Conservation (phyloP, 768 basidiomycete genomes). For the Psilocybe cyanescens region DNA sequence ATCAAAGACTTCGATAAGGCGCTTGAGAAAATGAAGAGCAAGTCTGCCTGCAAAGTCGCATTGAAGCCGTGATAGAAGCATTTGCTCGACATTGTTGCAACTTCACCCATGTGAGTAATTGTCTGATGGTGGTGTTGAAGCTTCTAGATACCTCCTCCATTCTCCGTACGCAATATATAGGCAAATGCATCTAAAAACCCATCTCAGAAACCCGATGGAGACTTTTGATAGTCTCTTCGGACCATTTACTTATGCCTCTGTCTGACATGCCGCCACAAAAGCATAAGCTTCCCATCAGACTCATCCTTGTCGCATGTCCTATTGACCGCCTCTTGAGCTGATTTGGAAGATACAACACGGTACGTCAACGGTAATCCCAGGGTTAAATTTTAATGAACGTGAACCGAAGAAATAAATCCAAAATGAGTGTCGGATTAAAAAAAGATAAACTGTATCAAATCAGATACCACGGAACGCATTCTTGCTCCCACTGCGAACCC, state of each 20-base stretch:
- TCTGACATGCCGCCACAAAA: constrained; percentile 8
- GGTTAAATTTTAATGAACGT: not conserved
- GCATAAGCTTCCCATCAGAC: not conserved
- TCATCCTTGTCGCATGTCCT: not conserved
- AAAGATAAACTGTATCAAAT: not conserved
- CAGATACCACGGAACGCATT: constrained; percentile 67
- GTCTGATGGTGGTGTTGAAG: not conserved
- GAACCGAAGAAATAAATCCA: not conserved
- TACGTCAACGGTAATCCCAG: not conserved
- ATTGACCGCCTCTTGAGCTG: not conserved
- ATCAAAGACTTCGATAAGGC: constrained; percentile 73
- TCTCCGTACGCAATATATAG: not conserved
- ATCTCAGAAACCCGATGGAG: constrained; percentile 6
- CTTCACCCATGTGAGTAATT: not conserved
- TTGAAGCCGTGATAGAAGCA: constrained; percentile 49
- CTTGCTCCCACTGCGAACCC: constrained; percentile 87
- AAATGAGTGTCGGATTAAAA: not conserved
- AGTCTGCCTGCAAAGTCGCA: constrained; percentile 62
- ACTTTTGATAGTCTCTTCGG: constrained; percentile 3
- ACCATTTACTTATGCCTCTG: not conserved
- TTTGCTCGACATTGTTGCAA: not conserved
- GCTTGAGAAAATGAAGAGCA: constrained; percentile 72
- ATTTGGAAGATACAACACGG: not conserved
- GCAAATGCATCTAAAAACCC: not conserved
- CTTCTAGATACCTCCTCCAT: not conserved